Base-by-base conservation (phyloP, 2,329 filamentous ascomycete genomes). In the Colletotrichum lentis region DNA sequence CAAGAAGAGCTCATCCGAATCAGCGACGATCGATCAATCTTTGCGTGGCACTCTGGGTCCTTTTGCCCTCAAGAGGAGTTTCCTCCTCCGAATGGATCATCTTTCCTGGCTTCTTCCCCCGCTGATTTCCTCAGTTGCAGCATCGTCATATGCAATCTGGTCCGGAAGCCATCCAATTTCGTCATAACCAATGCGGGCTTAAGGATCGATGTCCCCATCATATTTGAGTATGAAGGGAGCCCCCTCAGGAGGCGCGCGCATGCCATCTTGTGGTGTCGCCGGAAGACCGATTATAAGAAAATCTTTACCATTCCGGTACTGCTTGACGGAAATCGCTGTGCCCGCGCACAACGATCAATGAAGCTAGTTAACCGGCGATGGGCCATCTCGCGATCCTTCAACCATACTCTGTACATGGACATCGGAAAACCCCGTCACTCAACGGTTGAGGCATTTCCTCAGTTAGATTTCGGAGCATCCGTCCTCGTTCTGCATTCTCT, bases 1-100 rank as follows among this genome's bases (percentile, higher is more conserved):
- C 74, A 75, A 35, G 66, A 74, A 12, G 73, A 75, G 37, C 74
- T 76, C n/a, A 63, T 69, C 16, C 43, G 53, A 4, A 59, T 24
- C 1, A 43, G 14, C 20, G 46, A 58, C 31, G 44, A 50, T n/a
- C 43, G 57, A n/a, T 58, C 44, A 1, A 57, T 64, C 22, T 44
- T 59, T 14, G 20, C 20, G 1, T 44, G 62, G 53, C 11, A 64
- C 16, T 41, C 18, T 11, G n/a, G 11, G n/a, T 3, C n/a, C 7
- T 12, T 12, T 6, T 7, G 44, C 18, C 8, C 18, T 6, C n/a
- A 11, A 46, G n/a, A 7, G 3, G 5, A n/a, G 10, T 22, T 8
- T 22, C 44, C 12, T 6, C 20, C 3, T 11, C 12, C 10, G 5
- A 7, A 16, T 16, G 8, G 12, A 8, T 44, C 16, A 18, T 46